Base-by-base conservation (phyloP, 2,329 filamentous ascomycete genomes). In the Calonectria naviculata region DNA sequence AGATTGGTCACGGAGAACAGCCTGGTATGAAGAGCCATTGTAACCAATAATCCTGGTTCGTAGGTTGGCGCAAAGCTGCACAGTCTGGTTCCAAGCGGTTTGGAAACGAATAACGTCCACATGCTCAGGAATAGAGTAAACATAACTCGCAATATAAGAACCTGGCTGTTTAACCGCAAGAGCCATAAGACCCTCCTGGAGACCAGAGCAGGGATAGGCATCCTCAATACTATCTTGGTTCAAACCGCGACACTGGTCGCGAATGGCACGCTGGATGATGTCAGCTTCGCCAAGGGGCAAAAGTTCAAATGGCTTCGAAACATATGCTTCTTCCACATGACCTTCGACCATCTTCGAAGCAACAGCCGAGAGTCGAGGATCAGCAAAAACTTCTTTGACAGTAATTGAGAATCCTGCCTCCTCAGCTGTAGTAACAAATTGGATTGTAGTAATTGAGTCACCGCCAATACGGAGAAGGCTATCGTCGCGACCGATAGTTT, bases 401-500 rank as follows among this genome's bases (percentile, higher is more conserved):
- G 65, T 49, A 21, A 71, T 36, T 1, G 15, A 12, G 12, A 68
- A 26, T 2, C 65, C 49, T 8, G 31, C 26, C 9, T 65, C 28
- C 9, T 66, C 54, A 8, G 58, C 60, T n/a, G 68, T 74, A 1
- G 65, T 63, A 12, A 67, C 66, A 26, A 72, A 31, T 19, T 83
- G 85, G n/a, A 72, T 72, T 1, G 71, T 68, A 0, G 68, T n/a
- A 3, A 67, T 74, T 7, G 65, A 65, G 31, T 65, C 66, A 31
- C 71, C 68, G 3, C 67, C 65, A 26, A 67, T 52, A 5, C 63
- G 65, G 13, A 67, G 28, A 34, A 62, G 56, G 8, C 31, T 56
- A 13, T 67, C 56, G 10, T 71, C 44, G 4, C 64, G 49, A 17
- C 64, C 64, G 42, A 46, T 56, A 1, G 6, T 84, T 71, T 8